Evolutionary conservation across 495 filamentous ascomycete genomes (phyloP).

Genomic region (Halenospora varia): DNA sequence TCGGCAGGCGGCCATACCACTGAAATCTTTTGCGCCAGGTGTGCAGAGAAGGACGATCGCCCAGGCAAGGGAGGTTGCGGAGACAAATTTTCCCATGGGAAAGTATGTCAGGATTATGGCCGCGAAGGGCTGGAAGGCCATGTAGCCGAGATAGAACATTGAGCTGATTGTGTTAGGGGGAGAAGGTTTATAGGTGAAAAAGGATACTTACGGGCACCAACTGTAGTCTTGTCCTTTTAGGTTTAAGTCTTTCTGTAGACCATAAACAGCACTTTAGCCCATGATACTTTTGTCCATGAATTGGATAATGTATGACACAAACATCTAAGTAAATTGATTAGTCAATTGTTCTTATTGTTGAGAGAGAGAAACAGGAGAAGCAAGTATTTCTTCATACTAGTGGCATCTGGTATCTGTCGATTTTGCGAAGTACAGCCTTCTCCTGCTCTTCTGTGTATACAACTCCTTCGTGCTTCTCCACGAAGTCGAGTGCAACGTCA

Average conservation of each 20-base stretch:
- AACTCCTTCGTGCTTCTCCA: too few relatives aligned
- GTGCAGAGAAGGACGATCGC: background rate
- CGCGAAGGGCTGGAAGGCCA: slow-evolving; percentile 38
- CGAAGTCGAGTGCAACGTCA: too few relatives aligned
- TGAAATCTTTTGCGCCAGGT: slow-evolving; percentile 26
- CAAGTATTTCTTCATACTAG: background rate
- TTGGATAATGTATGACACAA: too few relatives aligned
- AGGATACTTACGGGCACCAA: too few relatives aligned
- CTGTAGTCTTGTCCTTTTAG: slow-evolving; percentile 31
- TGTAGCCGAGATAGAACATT: slow-evolving; percentile 58
- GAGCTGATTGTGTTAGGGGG: too few relatives aligned
- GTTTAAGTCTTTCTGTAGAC: slow-evolving; percentile 8
- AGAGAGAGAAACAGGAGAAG: background rate
- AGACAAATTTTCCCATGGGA: slow-evolving; percentile 38
- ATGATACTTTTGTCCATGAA: too few relatives aligned
- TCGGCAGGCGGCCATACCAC: background rate
- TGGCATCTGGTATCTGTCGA: background rate
- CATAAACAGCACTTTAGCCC: slow-evolving; percentile 1
- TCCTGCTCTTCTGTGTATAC: background rate
- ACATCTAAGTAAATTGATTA: too few relatives aligned
- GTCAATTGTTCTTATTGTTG: too few relatives aligned
- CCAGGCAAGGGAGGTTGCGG: background rate
- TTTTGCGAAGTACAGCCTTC: background rate
- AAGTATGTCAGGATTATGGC: slow-evolving; percentile 52
- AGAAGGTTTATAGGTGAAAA: too few relatives aligned